Evolutionary conservation across 2,329 filamentous ascomycete species (phyloP), one percentile per base, ranked within the genome.

Genomic region (Colletotrichum viniferum): DNA sequence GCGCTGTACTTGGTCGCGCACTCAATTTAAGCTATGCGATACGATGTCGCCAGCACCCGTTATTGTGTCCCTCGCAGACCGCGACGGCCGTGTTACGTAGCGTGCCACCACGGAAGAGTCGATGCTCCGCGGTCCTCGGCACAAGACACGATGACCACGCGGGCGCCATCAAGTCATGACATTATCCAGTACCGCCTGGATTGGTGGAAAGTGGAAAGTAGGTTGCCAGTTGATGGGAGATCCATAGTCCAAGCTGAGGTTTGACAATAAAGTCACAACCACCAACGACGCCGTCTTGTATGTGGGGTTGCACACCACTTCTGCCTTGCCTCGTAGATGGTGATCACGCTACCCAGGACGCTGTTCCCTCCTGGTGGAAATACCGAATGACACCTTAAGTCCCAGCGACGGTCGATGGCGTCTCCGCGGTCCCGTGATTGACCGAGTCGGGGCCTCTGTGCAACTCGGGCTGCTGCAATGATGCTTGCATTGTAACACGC

Each of bases 341-440:
- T 74, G 71, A 74, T 70, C 74, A 76, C 71, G 71, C 75, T 77
- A 69, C 63, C 67, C 72, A 76, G 36, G 52, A 69, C 67, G 71
- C 65, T 70, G 64, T 76, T 72, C 69, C 73, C 69, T 69, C 64
- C 64, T 69, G 60, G 69, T 69, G 73, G 60, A 64, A 58, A 73
- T 73, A 73, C 76, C 76, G 73, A 77, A 77, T 76, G 64, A 18
- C 28, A 77, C 73, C 56, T 55, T 24, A 36, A 38, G 52, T 63
- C 66, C 60, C 28, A 34, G 26, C 13, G 24, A 58, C 32, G 43
- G 21, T 36, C 21, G 48, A 73, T 76, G 61, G 69, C 73, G 68
- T 75, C 34, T 68, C 75, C 21, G 55, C 26, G 43, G 48, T 60
- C 56, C 56, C 61, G 68, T 69, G 36, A 64, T 69, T 69, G 73